phyloP scores from a whole-genome alignment of 176 grass and related monocot species.

The Avena insularis region DNA sequence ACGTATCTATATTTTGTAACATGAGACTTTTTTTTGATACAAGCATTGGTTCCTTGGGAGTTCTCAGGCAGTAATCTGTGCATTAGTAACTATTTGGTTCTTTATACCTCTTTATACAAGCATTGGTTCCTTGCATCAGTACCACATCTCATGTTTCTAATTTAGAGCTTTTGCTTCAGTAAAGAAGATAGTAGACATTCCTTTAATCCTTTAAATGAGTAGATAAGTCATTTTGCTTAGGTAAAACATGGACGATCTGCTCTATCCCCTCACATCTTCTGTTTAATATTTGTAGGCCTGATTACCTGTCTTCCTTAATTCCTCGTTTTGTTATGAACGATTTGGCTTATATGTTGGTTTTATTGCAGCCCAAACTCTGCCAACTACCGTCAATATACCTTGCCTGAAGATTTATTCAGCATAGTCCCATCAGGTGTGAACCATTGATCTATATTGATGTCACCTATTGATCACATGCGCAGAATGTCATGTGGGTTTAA shows the following conservation, averaged over 20 bases:
- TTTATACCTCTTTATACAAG: background rate
- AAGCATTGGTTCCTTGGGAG: background rate
- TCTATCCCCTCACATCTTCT: too few species aligned
- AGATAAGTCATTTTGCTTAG: background rate
- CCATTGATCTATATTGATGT: background rate
- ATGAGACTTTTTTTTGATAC: background rate
- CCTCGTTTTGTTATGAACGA: background rate
- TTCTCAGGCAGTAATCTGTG: background rate
- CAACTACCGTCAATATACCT: slow-evolving; percentile 8
- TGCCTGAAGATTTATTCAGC: background rate
- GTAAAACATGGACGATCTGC: background rate
- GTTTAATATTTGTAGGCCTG: too few species aligned
- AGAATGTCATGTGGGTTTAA: background rate
- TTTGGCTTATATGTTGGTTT: background rate
- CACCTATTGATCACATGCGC: background rate
- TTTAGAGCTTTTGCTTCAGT: background rate
- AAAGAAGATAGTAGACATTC: background rate
- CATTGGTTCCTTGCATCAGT: background rate
- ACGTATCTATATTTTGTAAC: background rate
- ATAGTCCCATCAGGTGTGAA: slow-evolving; percentile 5
- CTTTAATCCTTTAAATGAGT: background rate
- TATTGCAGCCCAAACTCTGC: slow-evolving; percentile 9
- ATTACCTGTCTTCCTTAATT: background rate
- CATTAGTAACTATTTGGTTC: background rate
- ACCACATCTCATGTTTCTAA: slow-evolving; percentile 8